Conservation (phyloP, 2,329 filamentous ascomycete species). For the Apiospora saccharicola region DNA sequence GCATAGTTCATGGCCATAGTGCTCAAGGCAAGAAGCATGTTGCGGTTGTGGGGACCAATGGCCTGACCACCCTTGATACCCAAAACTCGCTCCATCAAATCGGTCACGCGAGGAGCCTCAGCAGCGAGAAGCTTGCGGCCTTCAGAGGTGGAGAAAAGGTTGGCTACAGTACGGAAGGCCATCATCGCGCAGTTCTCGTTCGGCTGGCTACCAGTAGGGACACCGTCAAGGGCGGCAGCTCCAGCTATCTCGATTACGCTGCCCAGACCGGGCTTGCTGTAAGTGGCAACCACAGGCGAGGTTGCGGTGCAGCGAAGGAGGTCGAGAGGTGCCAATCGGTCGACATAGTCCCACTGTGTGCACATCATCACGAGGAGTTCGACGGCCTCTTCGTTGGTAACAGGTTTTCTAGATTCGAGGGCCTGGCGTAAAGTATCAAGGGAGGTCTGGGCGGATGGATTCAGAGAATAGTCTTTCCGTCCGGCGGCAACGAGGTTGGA, state of each 20-base stretch:
- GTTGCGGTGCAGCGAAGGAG: constrained; percentile 83
- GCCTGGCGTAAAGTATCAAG: constrained; percentile 68
- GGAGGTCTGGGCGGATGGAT: constrained; percentile 71
- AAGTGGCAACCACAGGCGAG: constrained; percentile 70
- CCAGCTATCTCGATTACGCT: constrained; percentile 67
- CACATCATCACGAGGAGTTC: constrained; percentile 74
- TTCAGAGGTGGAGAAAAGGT: constrained; percentile 79
- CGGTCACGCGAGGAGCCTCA: constrained; percentile 63
- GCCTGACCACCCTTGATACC: constrained; percentile 55
- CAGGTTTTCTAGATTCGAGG: constrained; percentile 65
- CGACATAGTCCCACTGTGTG: constrained; percentile 80
- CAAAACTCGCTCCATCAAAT: constrained; percentile 69
- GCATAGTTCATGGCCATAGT: constrained; percentile 87
- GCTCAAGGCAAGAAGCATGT: constrained; percentile 81
- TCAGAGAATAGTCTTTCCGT: constrained; percentile 76
- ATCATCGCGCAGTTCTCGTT: constrained; percentile 89
- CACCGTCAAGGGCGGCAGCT: constrained; percentile 45
- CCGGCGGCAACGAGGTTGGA: constrained; percentile 73
- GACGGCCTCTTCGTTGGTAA: constrained; percentile 60
- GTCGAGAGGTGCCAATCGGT: constrained; percentile 85
- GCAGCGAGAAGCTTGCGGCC: constrained; percentile 70
- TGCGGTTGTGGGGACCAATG: constrained; percentile 71
- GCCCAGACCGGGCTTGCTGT: constrained; percentile 57
- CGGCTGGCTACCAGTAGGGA: constrained; percentile 64
- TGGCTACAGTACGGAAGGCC: constrained; percentile 79